These are phyloP conservation scores for Panus rudis DNA, from an alignment of 768 basidiomycete species.

Conservation along the genomic window DNA sequence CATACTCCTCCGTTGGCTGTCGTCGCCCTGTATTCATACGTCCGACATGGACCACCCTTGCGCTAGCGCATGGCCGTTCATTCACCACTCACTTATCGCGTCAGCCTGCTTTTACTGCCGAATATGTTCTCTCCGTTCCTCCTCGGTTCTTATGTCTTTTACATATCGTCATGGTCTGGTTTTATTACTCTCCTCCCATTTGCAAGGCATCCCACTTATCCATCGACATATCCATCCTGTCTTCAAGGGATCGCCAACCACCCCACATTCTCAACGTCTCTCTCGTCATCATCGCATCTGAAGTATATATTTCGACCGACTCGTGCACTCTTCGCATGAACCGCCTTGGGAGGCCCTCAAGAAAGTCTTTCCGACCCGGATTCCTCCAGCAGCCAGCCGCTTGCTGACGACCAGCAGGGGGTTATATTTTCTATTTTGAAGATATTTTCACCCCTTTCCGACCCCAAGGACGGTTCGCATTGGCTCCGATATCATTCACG, in stretches of 20 bases:
- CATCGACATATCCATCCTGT: constrained; percentile 59
- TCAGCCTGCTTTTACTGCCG: constrained; percentile 25
- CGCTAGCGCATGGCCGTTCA: constrained; percentile 29
- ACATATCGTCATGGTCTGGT: constrained; percentile 9
- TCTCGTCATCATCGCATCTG: constrained; percentile 20
- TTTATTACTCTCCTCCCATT: constrained; percentile 17
- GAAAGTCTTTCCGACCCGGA: background rate
- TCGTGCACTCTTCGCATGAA: background rate
- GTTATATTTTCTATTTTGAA: too few relatives aligned
- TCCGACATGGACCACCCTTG: constrained; percentile 19
- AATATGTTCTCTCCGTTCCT: constrained; percentile 16
- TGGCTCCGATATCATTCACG: constrained; percentile 6
- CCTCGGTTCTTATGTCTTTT: constrained; percentile 15
- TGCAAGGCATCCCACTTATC: constrained; percentile 13
- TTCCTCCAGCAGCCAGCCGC: constrained; percentile 1
- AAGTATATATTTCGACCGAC: constrained; percentile 16
- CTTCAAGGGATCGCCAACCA: constrained; percentile 34
- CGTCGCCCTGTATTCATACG: constrained; percentile 15
- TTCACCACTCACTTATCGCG: constrained; percentile 34
- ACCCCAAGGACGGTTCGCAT: constrained; percentile 12
- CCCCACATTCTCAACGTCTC: constrained; percentile 20
- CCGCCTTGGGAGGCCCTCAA: background rate
- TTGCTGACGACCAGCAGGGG: background rate
- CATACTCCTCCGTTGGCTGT: constrained; percentile 16
- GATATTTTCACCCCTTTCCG: constrained; percentile 14